A percentile compares a stretch with the other conserved stretches of the same genome.
Conservation (phyloP, 306 rosid genomes). For the Prunus mongolica region DNA sequence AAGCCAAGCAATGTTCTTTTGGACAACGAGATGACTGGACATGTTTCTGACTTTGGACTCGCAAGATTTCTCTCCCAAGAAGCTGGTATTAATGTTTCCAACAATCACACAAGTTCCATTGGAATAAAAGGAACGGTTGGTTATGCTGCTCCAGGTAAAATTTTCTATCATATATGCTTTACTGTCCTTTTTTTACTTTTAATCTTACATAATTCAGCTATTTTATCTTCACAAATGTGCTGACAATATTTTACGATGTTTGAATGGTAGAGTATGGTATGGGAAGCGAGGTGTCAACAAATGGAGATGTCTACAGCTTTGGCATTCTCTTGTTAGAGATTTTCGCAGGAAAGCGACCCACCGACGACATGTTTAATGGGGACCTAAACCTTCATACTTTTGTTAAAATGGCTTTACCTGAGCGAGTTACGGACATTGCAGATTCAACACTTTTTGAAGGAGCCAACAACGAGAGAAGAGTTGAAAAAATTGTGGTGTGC, state of each 20-base stretch:
- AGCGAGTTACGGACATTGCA: not conserved
- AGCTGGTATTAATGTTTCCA: not conserved
- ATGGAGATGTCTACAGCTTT: not conserved
- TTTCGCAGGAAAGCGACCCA: too few relatives aligned
- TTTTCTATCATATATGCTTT: too few relatives aligned
- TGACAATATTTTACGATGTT: not conserved
- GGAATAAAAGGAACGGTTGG: not conserved
- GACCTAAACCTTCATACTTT: not conserved
- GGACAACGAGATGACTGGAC: not conserved
- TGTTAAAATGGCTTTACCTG: not conserved
- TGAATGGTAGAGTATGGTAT: not conserved
- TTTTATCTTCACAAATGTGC: not conserved
- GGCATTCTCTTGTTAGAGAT: not conserved
- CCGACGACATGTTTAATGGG: not conserved
- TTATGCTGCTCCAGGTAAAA: not conserved
- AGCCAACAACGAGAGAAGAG: not conserved
- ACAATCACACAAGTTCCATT: not conserved
- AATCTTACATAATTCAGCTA: too few relatives aligned
- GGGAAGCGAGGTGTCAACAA: not conserved
- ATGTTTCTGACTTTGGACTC: not conserved
- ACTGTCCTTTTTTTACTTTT: too few relatives aligned
- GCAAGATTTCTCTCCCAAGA: not conserved
- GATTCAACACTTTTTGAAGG: not conserved
- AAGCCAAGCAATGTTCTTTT: conserved; percentile 1
- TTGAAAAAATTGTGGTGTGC: not conserved